phyloP scores from a whole-genome alignment of 768 basidiomycete genomes.

The Podaxis mareebaensis region DNA sequence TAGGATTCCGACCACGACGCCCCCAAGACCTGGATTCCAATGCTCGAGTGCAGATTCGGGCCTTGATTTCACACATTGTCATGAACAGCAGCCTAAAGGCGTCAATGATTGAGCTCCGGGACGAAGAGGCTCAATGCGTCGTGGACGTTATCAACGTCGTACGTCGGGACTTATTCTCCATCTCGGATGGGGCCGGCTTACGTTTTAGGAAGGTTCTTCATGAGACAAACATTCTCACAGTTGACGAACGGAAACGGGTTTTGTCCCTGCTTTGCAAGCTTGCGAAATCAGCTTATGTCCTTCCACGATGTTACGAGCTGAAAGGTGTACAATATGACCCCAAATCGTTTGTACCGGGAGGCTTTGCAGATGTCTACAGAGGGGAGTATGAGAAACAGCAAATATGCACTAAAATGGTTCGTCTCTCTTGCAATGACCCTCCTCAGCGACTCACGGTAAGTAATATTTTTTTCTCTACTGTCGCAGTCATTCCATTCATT shows the following conservation, averaged over 20 bases:
- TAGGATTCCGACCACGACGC: background rate
- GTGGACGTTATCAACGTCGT: background rate
- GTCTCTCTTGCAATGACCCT: background rate
- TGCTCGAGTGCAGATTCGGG: background rate
- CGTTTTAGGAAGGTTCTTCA: background rate
- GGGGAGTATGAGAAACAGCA: background rate
- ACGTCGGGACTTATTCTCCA: background rate
- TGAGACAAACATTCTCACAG: background rate
- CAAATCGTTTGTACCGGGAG: background rate
- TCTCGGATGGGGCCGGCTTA: background rate
- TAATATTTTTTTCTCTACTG: background rate
- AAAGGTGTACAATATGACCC: background rate
- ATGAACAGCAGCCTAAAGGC: background rate
- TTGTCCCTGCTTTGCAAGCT: background rate
- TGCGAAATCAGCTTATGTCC: background rate
- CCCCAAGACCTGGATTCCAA: background rate
- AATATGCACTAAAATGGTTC: background rate
- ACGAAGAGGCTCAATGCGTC: background rate
- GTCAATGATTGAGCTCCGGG: background rate
- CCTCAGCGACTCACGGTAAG: background rate
- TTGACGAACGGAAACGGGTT: background rate
- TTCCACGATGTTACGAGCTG: background rate
- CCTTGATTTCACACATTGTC: background rate
- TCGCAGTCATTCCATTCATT: too few species aligned
- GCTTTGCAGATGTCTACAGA: constrained; percentile 1